Conservation (phyloP, 306 rosid genomes). For the Lathyrus tuberosus region DNA sequence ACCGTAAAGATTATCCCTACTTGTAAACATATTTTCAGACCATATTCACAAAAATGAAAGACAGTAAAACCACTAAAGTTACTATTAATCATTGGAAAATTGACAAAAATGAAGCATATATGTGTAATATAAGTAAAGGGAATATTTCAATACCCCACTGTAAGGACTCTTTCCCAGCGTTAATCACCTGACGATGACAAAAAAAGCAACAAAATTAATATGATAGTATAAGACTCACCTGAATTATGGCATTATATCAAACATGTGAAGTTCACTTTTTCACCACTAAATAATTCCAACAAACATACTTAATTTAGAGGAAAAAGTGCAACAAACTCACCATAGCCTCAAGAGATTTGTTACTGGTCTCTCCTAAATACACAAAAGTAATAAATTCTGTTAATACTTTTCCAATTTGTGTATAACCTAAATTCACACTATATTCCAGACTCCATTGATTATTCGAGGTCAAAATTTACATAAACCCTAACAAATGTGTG, state of each 20-base stretch:
- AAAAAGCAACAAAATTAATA: not conserved
- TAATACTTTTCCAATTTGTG: not conserved
- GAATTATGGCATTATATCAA: not conserved
- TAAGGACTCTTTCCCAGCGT: slow-evolving; percentile 76
- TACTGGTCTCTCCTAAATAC: slow-evolving; percentile 72
- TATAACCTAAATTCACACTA: too few relatives aligned
- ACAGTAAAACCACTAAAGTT: not conserved
- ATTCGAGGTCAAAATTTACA: too few relatives aligned
- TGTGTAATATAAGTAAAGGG: slow-evolving; percentile 5
- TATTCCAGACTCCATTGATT: too few relatives aligned
- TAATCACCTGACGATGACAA: slow-evolving; percentile 63
- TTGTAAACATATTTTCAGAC: too few relatives aligned
- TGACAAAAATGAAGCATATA: not conserved
- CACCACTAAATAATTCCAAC: not conserved
- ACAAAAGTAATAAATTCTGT: slow-evolving; percentile 16
- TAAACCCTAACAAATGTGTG: not conserved
- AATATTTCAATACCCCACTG: slow-evolving; percentile 73
- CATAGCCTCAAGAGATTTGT: slow-evolving; percentile 82
- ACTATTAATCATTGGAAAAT: not conserved
- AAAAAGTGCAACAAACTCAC: slow-evolving; percentile 45
- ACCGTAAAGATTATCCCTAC: too few relatives aligned
- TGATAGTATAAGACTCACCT: not conserved
- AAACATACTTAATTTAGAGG: too few relatives aligned
- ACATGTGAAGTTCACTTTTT: slow-evolving; percentile 1
- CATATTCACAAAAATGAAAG: not conserved